These are phyloP conservation scores for Leonotis leonurus DNA, from an alignment of 257 asterid genomes.

Conservation along the genomic window DNA sequence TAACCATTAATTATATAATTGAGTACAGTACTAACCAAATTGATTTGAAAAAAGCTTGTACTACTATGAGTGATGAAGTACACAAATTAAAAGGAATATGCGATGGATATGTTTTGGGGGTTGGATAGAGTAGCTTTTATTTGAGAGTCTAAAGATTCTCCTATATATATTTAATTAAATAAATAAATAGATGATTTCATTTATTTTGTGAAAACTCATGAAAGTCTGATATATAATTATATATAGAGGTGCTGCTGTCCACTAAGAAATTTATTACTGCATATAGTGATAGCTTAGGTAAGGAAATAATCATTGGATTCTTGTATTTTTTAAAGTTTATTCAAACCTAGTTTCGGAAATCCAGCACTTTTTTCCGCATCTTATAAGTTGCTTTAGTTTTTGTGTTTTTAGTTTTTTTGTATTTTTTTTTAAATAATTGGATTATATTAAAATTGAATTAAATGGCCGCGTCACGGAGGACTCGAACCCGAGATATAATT, in stretches of 20 bases:
- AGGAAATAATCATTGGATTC: conserved; percentile 11
- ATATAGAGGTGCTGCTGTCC: too few species aligned
- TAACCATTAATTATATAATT: background rate
- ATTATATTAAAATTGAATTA: too few species aligned
- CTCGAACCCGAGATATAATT: too few species aligned
- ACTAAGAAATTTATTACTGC: background rate
- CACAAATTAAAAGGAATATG: conserved; percentile 19
- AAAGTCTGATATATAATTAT: too few species aligned
- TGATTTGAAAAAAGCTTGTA: background rate
- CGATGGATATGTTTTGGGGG: conserved; percentile 23
- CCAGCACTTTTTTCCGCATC: background rate
- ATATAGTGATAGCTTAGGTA: too few species aligned
- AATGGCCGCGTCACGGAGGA: too few species aligned
- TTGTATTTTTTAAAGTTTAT: background rate
- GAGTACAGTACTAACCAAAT: background rate
- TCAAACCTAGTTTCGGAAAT: background rate
- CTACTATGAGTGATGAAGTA: background rate
- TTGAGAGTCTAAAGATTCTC: conserved; percentile 20
- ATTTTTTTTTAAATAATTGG: too few species aligned
- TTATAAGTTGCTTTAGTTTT: background rate
- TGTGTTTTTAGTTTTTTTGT: background rate
- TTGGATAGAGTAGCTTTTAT: background rate
- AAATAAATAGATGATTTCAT: too few species aligned
- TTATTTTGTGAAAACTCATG: too few species aligned
- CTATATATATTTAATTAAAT: background rate